Percentiles rank a stretch among this genome's conserved stretches.
Evolutionary conservation across 441 rosid species (phyloP).

Genomic region (Pelargonium exstipulatum): DNA sequence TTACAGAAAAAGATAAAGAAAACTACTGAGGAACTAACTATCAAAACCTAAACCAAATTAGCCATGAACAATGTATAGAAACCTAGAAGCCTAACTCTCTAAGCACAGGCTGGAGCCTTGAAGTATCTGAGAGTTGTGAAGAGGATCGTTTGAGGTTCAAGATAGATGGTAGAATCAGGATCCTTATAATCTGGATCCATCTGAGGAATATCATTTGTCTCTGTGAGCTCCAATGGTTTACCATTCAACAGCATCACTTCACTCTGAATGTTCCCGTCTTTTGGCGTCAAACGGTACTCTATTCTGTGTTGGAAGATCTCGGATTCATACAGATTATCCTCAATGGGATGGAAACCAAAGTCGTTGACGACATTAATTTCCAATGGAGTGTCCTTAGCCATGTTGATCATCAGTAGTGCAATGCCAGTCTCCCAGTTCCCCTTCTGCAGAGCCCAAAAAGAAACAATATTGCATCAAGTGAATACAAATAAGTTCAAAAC

Average conservation of each 20-base stretch:
- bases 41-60: too few species aligned
- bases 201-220: constrained; percentile 31
- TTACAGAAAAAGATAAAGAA: too few species aligned
- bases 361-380: background rate
- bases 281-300: constrained; percentile 57
- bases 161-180: constrained; percentile 25
- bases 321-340: background rate
- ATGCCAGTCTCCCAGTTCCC: background rate
- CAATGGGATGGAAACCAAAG: background rate
- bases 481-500: background rate
- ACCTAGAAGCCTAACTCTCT: too few species aligned
- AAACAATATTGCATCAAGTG: constrained; percentile 27
- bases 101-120: constrained; percentile 45
- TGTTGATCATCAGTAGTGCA: background rate
- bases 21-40: too few species aligned
- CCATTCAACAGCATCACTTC: constrained; percentile 49
- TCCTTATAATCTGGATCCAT: constrained; percentile 37
- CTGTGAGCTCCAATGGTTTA: constrained; percentile 34
- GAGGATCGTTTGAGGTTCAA: constrained; percentile 37
- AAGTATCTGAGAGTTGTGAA: constrained; percentile 39
- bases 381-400: background rate
- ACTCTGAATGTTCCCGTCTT: constrained; percentile 48
- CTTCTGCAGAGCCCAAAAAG: background rate
- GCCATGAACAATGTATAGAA: too few species aligned
- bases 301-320: constrained; percentile 27